These are phyloP conservation scores for Pinus albicaulis DNA, from an alignment of 75 land plant genomes.

Conservation along the genomic window DNA sequence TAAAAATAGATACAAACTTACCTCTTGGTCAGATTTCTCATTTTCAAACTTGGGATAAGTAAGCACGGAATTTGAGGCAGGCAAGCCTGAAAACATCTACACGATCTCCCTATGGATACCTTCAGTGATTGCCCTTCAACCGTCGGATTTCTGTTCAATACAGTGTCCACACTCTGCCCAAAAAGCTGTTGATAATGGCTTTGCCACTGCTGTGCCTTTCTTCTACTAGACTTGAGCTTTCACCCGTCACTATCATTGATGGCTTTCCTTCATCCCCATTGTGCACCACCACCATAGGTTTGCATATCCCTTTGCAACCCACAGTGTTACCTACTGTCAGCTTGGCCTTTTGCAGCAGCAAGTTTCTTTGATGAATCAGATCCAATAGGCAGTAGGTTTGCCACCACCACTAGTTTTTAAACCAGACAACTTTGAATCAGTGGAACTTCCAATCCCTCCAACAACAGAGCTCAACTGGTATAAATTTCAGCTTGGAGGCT, in stretches of 20 bases:
- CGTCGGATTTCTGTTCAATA: neutral
- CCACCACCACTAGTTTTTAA: neutral
- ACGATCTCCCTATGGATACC: slow-evolving; percentile 34
- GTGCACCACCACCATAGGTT: slow-evolving; percentile 25
- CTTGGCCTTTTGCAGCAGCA: neutral
- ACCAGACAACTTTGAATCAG: neutral
- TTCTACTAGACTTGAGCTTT: neutral
- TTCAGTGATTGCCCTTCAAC: slow-evolving; percentile 23
- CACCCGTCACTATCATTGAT: neutral
- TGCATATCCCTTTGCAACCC: slow-evolving; percentile 37
- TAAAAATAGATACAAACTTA: slow-evolving; percentile 16
- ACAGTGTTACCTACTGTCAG: slow-evolving; percentile 13
- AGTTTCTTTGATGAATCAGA: neutral
- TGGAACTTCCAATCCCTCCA: neutral
- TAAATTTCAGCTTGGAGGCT: neutral
- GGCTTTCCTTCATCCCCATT: slow-evolving; percentile 1
- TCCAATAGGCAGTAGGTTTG: neutral
- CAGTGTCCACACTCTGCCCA: neutral
- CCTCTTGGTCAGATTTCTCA: slow-evolving; percentile 99
- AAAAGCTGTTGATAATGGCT: neutral
- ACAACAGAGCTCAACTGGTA: neutral
- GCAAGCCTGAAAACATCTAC: no score
- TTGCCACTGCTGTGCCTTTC: neutral
- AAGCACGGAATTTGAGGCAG: slow-evolving; percentile 77
- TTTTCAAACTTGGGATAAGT: slow-evolving; percentile 99